Base-by-base conservation (phyloP, 345 rosid genomes). In the Cardamine resedifolia region DNA sequence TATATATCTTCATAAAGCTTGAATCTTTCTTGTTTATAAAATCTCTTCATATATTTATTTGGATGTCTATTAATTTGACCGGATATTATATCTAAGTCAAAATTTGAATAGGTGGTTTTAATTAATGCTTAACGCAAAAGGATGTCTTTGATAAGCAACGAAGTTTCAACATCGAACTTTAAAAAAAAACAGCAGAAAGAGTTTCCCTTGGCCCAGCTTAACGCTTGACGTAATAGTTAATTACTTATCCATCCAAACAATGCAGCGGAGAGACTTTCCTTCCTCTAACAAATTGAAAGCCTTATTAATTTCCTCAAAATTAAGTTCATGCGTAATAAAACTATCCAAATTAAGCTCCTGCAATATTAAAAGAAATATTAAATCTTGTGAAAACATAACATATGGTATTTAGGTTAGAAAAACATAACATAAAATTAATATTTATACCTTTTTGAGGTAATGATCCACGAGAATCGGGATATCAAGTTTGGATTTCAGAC, bases 231-330 rank as follows among this genome's bases (percentile, higher is more conserved):
- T 45, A 48, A 48, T 20, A 19, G 23, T 18, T 47, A 19, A 20
- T 52, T 31, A 75, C 19, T 82, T 73, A 56, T 88, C 83, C 83
- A 88, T 85, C 95, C 91, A 85, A 4, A 88, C 26, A 38, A 85
- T 69, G 71, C 87, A 85, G 23, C 91, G 83, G 10, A 88, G 58
- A 83, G 89, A 77, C 61, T 83, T 78, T n/a, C 91, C 89, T 78
- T 77, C 30, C 14, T 59, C 43, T 8, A 85, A 76, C 59, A 88
- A 69, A 1, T 84, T 79, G 39, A 88, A 83, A 55, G 95, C 91
- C 48, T 75, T 69, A 65, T 85, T 88, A 38, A 88, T 85, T 28
- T 85, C 89, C 10, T 73, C 47, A 62, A 86, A 87, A 10, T 70
- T 64, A 51, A 87, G 43, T 69, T 83, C 77, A 47, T 83, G 86